Evolutionary conservation across 768 basidiomycete genomes (phyloP), one percentile per base, ranked within the genome.

Genomic region (Leucosporidium yakuticum): DNA sequence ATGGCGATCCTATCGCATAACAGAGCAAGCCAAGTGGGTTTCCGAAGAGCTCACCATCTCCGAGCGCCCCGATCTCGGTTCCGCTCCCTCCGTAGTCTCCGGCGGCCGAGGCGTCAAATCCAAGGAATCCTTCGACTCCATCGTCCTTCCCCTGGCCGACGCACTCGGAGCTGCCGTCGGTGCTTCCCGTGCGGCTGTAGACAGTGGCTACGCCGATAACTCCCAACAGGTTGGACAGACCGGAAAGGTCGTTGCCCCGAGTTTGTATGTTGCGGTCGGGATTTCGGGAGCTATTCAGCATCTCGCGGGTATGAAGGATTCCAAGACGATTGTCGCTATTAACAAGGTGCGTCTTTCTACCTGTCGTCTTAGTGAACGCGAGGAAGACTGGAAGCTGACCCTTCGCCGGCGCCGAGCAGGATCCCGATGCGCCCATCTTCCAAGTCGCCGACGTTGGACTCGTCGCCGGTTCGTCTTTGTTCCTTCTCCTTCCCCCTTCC

Each of bases 241-340:
- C 0, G 96, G 96, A 64, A 98, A 98, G 80, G 89, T 99, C 47
- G 94, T 98, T 53, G 95, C 96, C 4, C 95, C 96, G 0, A 90
- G 95, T 77, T 81, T 99, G 62, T 99, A 99, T 80, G 85, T 98
- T 79, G 96, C 96, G 5, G 80, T 98, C 59, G 96, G 96, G 60
- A 98, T 99, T 74, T 96, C 93, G 14, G 96, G 96, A 23, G 96
- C 96, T 20, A 99, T 98, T 75, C 96, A 99, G 80, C 96, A 99
- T 81, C 82, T 98, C 63, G 96, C 96, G 27, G 96, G 96, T 14
- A 99, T 98, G 96, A 99, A 99, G 79, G 96, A 97, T 76, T 93
- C 91, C 17, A 99, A 98, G 81, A 82, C 97, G 71, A 99, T 99
- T 69, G 95, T 96, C 39, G 96, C 96, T 6, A 84, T 99, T 69